Base-by-base conservation (phyloP, 2,329 filamentous ascomycete genomes). In the Penicillium sp. region DNA sequence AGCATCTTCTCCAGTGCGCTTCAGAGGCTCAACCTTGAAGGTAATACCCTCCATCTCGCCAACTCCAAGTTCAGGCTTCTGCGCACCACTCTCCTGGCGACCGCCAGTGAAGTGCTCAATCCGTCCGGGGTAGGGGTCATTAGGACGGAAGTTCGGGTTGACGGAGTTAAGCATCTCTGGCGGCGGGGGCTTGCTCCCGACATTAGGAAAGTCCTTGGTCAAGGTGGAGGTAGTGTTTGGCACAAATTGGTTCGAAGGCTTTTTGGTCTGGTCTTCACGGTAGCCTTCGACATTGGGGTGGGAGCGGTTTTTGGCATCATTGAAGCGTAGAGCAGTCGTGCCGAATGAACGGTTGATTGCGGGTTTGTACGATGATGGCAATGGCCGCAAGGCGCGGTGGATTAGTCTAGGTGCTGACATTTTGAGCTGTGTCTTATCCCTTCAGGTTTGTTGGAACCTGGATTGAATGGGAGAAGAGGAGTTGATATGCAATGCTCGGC, bases 11-110 rank as follows among this genome's bases (percentile, higher is more conserved):
- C 92, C 92, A 9, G 84, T 84, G 50, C 95, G 85, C 59, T 90
- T 86, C 64, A 98, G 77, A n/a, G 95, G 95, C 81, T 96, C 91
- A 69, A 98, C 87, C 73, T 86, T 90, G 79, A 98, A 96, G 57
- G 85, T 84, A 61, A 88, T 90, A 64, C 91, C 91, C 73, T 96
- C 87, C 70, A 97, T 86, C 81, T 97, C 91, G 70, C 91, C 92
- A 68, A 95, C 90, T 45, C 81, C 86, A 59, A 96, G 83, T 66
- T 96, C 91, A 58, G 82, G 76, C 70, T 84, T 84, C 63, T 68
- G 76, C 68, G 82, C 76, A 3, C 77, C 76, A 46, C 75, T 76
- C 54, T 79, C 73, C 72, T 88, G 85, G 13, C 83, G 84, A 47
- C 84, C 85, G 29, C 86, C 86, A 0, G 85, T 88, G 82, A 87